Conservation (phyloP, 2,329 filamentous ascomycete genomes). For the Metarhizium sp. region DNA sequence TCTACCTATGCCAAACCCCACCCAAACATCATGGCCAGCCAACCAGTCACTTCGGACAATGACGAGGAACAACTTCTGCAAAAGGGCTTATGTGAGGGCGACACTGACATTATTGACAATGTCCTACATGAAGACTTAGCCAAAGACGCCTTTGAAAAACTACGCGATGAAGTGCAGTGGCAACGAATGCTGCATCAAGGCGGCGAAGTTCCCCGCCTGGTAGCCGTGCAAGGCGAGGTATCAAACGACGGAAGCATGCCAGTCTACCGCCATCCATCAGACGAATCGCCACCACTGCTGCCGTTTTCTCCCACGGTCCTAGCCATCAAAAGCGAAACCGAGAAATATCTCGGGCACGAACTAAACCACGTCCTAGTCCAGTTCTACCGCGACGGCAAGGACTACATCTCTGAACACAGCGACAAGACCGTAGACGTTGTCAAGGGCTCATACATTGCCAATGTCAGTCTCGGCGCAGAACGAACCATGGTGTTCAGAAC, state of each 20-base stretch:
- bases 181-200: conserved; percentile 88
- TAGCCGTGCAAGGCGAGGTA: conserved; percentile 76
- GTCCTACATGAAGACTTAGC: conserved; percentile 52
- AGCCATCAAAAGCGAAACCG: conserved; percentile 57
- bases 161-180: conserved; percentile 74
- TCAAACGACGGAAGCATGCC: conserved; percentile 64
- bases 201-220: conserved; percentile 81
- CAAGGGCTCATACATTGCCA: conserved; percentile 73
- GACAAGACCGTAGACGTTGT: conserved; percentile 94
- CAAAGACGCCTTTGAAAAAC: conserved; percentile 54
- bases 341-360: conserved; percentile 64
- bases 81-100: conserved; percentile 64
- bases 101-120: conserved; percentile 64
- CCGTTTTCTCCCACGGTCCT: conserved; percentile 68
- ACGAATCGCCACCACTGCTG: conserved; percentile 71
- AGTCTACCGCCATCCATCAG: conserved; percentile 89
- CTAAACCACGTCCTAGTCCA: conserved; percentile 93
- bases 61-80: conserved; percentile 16
- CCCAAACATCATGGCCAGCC: neutral
- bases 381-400: conserved; percentile 77
- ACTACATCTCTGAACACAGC: conserved; percentile 93
- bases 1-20: neutral
- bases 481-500: conserved; percentile 83
- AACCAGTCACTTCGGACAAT: neutral
- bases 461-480: conserved; percentile 87